These are phyloP conservation scores for Epichloe baconii DNA, from an alignment of 2,329 filamentous ascomycete genomes.

Conservation along the genomic window DNA sequence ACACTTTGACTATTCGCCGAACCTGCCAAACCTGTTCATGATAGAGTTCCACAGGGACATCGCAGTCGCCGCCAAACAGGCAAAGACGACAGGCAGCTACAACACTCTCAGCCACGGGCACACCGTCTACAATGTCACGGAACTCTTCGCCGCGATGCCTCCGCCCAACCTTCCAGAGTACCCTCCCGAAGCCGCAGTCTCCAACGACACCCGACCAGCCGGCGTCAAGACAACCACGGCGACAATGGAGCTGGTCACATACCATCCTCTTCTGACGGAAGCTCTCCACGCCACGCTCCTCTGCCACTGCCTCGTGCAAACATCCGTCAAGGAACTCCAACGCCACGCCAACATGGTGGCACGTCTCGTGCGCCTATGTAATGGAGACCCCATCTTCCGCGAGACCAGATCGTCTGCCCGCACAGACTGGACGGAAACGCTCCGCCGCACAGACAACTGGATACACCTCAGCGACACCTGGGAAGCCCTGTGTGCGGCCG, in stretches of 20 bases:
- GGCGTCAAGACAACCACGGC: constrained; percentile 10
- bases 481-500: constrained; percentile 53
- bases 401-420: constrained; percentile 57
- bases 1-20: constrained; percentile 66
- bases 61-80: constrained; percentile 17
- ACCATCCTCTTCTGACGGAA: constrained; percentile 69
- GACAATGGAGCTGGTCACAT: constrained; percentile 39
- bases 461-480: constrained; percentile 50
- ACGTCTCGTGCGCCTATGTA: constrained; percentile 56
- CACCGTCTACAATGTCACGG: constrained; percentile 34
- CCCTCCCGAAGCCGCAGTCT: constrained; percentile 30
- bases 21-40: constrained; percentile 32
- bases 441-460: constrained; percentile 54
- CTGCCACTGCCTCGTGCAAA: constrained; percentile 68
- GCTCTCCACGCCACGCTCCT: constrained; percentile 67
- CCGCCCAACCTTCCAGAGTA: constrained; percentile 55
- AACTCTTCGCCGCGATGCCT: constrained; percentile 58
- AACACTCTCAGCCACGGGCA: constrained; percentile 17
- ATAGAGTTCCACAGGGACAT: constrained; percentile 45
- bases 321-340: constrained; percentile 61
- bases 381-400: constrained; percentile 73
- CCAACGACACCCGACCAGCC: not conserved
- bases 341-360: constrained; percentile 75
- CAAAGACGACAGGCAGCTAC: not conserved
- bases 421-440: constrained; percentile 67